These are phyloP conservation scores for Exidia glandulosa DNA, from an alignment of 768 basidiomycete genomes.

Conservation along the genomic window DNA sequence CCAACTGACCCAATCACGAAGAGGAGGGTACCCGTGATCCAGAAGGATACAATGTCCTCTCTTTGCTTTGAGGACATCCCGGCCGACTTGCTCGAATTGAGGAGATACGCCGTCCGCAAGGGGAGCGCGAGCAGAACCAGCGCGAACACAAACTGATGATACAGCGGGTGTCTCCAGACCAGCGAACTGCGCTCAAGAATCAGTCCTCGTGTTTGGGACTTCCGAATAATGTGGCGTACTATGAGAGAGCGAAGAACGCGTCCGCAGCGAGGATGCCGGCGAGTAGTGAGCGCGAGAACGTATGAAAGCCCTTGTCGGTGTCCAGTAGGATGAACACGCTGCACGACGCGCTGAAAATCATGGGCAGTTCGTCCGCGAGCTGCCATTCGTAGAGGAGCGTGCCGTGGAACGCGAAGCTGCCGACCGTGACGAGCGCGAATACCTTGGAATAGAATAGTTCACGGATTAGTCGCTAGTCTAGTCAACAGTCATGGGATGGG, in stretches of 20 bases:
- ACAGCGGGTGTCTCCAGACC: slow-evolving; percentile 61
- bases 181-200: slow-evolving; percentile 28
- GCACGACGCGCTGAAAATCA: slow-evolving; percentile 41
- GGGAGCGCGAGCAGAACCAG: slow-evolving; percentile 37
- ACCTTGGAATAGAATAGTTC: slow-evolving; percentile 34
- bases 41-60: slow-evolving; percentile 30
- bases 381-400: slow-evolving; percentile 68
- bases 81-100: slow-evolving; percentile 11
- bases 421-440: slow-evolving; percentile 60
- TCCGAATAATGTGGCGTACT: slow-evolving; percentile 38
- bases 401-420: slow-evolving; percentile 71
- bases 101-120: slow-evolving; percentile 42
- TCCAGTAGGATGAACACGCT: slow-evolving; percentile 52
- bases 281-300: slow-evolving; percentile 22
- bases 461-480: background rate
- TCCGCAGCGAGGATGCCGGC: slow-evolving; percentile 35
- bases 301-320: slow-evolving; percentile 21
- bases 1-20: slow-evolving; percentile 39
- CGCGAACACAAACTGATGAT: slow-evolving; percentile 69
- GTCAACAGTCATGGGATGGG: background rate
- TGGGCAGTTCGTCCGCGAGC: slow-evolving; percentile 72
- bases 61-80: slow-evolving; percentile 33
- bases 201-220: background rate
- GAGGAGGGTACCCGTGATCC: slow-evolving; percentile 39
- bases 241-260: slow-evolving; percentile 55